phyloP scores from a whole-genome alignment of 2,329 filamentous ascomycete species.

The Fusarium anguioides region DNA sequence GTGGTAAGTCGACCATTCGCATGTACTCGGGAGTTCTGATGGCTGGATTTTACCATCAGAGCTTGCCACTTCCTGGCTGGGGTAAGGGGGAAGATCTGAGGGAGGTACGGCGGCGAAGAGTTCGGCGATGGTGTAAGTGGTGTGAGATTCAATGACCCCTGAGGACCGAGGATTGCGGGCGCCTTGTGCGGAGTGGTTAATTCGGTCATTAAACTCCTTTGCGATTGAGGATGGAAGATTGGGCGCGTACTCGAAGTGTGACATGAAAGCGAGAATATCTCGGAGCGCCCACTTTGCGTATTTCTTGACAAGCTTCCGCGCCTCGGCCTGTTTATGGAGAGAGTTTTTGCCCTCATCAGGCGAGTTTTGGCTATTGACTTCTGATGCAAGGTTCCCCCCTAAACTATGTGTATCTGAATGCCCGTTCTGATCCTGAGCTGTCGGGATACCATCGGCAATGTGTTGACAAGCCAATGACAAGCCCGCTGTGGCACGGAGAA shows the following conservation, averaged over 20 bases:
- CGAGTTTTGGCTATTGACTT: background rate
- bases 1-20: slow-evolving; percentile 72
- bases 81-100: slow-evolving; percentile 74
- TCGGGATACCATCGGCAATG: slow-evolving; percentile 65
- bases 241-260: slow-evolving; percentile 82
- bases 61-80: slow-evolving; percentile 56
- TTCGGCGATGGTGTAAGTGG: slow-evolving; percentile 62
- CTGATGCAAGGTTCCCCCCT: background rate
- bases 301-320: slow-evolving; percentile 74
- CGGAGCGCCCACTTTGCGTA: slow-evolving; percentile 81
- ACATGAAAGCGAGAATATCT: slow-evolving; percentile 79
- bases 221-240: slow-evolving; percentile 70
- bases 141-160: slow-evolving; percentile 51
- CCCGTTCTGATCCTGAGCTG: slow-evolving; percentile 2
- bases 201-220: slow-evolving; percentile 66
- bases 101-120: slow-evolving; percentile 79
- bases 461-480: slow-evolving; percentile 76
- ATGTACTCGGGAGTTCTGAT: slow-evolving; percentile 48
- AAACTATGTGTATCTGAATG: slow-evolving; percentile 2
- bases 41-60: slow-evolving; percentile 43
- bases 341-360: slow-evolving; percentile 18
- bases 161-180: slow-evolving; percentile 55
- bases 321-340: slow-evolving; percentile 38
- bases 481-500: slow-evolving; percentile 79
- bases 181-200: slow-evolving; percentile 66